Evolutionary conservation across 2,329 filamentous ascomycete species (phyloP).

Genomic region (Pyrenochaeta sp.): DNA sequence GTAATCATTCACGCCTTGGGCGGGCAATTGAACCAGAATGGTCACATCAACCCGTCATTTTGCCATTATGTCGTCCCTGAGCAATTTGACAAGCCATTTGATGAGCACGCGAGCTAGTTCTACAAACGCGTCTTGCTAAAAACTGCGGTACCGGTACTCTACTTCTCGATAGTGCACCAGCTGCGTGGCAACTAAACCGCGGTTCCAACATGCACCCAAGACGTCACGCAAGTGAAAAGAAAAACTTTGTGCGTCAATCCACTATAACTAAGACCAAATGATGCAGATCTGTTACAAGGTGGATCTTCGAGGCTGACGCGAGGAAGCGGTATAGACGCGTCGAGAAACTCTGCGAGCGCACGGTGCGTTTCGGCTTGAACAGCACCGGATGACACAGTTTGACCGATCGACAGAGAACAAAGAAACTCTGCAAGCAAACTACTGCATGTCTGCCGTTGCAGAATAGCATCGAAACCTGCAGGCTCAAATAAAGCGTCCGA

Average conservation of each 20-base stretch:
- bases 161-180: neutral
- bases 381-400: conserved; percentile 10
- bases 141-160: neutral
- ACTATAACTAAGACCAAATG: conserved; percentile 22
- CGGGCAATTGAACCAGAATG: conserved; percentile 15
- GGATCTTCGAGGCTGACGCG: conserved; percentile 33
- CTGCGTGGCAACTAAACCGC: neutral
- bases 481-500: neutral
- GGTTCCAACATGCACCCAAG: conserved; percentile 14
- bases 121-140: neutral
- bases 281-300: conserved; percentile 22
- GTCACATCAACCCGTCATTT: neutral
- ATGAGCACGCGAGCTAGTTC: neutral
- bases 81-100: neutral
- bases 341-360: conserved; percentile 37
- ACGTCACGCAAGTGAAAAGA: conserved; percentile 38
- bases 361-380: conserved; percentile 30
- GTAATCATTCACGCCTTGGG: conserved; percentile 16
- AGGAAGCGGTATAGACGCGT: conserved; percentile 45
- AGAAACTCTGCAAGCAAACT: neutral
- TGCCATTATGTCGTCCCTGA: neutral
- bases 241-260: conserved; percentile 36
- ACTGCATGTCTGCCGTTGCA: neutral
- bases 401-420: neutral
- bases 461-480: neutral